Evolutionary conservation across 2,329 filamentous ascomycete genomes (phyloP).

Genomic region (Colletotrichum melonis): DNA sequence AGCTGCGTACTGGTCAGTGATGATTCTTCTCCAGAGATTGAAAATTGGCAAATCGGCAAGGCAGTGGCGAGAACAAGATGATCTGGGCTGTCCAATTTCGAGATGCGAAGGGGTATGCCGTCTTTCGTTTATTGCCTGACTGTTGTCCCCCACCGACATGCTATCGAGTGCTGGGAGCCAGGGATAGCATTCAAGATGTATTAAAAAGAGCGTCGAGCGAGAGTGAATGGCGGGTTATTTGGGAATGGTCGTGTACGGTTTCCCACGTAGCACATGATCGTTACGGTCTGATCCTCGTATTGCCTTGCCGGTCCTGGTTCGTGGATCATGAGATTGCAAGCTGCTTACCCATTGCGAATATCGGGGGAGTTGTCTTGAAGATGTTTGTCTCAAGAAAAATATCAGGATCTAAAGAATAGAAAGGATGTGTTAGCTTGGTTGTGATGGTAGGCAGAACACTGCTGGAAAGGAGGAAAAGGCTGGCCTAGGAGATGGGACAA

Average conservation of each 20-base stretch:
- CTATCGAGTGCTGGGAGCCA: not conserved
- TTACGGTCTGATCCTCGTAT: constrained; percentile 14
- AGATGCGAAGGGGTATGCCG: not conserved
- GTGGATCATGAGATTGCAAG: constrained; percentile 38
- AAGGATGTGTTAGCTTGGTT: constrained; percentile 41
- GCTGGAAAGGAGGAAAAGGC: not conserved
- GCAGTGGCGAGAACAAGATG: constrained; percentile 25
- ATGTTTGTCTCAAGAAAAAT: constrained; percentile 38
- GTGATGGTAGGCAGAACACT: not conserved
- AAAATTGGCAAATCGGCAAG: constrained; percentile 31
- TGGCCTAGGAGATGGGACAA: constrained; percentile 19
- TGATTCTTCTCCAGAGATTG: constrained; percentile 21
- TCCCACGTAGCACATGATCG: not conserved
- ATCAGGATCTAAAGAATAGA: constrained; percentile 37
- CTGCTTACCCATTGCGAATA: constrained; percentile 61
- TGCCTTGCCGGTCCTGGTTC: constrained; percentile 37
- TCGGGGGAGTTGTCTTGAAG: constrained; percentile 42
- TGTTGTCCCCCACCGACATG: not conserved
- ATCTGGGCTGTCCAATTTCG: not conserved
- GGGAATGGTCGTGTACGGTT: constrained; percentile 37
- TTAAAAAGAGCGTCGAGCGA: not conserved
- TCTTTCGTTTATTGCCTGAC: not conserved
- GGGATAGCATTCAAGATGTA: not conserved
- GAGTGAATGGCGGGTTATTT: constrained; percentile 26
- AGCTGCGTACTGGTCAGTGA: constrained; percentile 55